A percentile compares a stretch with the other conserved stretches of the same genome.
These are phyloP conservation scores for Penicillium aurantiogriseum DNA, from an alignment of 2,329 filamentous ascomycete genomes.

Conservation along the genomic window DNA sequence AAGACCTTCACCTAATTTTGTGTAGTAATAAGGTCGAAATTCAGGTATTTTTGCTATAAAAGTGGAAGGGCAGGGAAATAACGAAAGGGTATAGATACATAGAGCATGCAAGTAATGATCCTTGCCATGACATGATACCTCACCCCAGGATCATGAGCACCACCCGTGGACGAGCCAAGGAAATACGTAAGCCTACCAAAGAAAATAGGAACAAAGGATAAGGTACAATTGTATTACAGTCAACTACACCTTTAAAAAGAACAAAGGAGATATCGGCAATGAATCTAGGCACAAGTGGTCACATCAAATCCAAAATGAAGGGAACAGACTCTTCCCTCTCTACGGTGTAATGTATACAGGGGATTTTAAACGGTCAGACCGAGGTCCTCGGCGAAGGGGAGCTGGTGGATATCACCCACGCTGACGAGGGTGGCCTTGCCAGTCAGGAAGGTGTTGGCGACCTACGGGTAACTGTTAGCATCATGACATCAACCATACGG, in stretches of 20 bases:
- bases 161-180: not conserved
- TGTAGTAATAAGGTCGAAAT: too few relatives aligned
- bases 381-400: conserved; percentile 92
- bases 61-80: not conserved
- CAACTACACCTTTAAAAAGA: conserved; percentile 36
- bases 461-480: conserved; percentile 53
- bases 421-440: conserved; percentile 85
- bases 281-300: conserved; percentile 40
- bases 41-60: not conserved
- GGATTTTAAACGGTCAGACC: conserved; percentile 81
- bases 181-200: not conserved
- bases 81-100: not conserved
- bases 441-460: conserved; percentile 82
- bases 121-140: not conserved
- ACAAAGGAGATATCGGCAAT: conserved; percentile 38
- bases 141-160: not conserved
- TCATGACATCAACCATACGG: not conserved
- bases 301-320: conserved; percentile 29
- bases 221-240: conserved; percentile 44
- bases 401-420: conserved; percentile 85
- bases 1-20: not conserved
- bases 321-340: conserved; percentile 33
- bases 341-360: conserved; percentile 40
- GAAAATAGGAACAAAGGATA: conserved; percentile 23
- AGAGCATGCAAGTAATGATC: not conserved